Conservation (phyloP, 1,139 yeast genomes). For the Geotrichum europaeum region DNA sequence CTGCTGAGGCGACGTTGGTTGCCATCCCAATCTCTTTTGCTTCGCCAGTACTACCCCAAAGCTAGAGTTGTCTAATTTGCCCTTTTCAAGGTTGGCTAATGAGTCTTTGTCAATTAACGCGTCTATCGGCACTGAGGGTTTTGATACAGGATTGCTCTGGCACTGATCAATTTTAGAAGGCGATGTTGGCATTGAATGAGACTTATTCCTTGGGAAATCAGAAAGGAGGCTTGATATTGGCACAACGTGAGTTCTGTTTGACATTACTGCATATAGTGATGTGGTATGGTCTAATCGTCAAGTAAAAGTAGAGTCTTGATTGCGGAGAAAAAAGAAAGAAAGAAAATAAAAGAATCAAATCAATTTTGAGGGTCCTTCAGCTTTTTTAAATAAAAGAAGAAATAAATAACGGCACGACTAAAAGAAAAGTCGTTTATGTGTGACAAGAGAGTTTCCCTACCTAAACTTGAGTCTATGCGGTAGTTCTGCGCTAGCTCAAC, state of each 20-base stretch:
- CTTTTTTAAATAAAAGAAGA: not conserved
- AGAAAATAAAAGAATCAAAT: not conserved
- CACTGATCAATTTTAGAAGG: not conserved
- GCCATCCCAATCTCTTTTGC: not conserved
- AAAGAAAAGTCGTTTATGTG: not conserved
- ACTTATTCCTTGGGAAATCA: not conserved
- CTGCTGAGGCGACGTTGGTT: constrained; percentile 5
- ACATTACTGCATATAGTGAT: not conserved
- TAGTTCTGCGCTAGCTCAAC: not conserved
- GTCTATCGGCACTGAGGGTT: not conserved
- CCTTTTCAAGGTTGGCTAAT: not conserved
- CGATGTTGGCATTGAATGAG: not conserved
- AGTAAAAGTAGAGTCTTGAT: not conserved
- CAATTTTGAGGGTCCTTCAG: not conserved
- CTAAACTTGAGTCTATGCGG: not conserved
- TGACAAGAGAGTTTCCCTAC: not conserved
- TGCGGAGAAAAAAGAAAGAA: not conserved
- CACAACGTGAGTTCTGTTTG: not conserved
- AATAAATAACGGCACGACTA: not conserved
- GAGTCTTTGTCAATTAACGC: constrained; percentile 2
- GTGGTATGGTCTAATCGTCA: not conserved
- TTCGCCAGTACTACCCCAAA: not conserved
- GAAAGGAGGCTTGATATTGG: constrained; percentile 2
- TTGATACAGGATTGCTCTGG: not conserved
- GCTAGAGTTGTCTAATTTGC: not conserved